Evolutionary conservation across 1,284 basidiomycete species (phyloP), one percentile per base, ranked within the genome.

Genomic region (Anthracocystis panici-leucophaei): DNA sequence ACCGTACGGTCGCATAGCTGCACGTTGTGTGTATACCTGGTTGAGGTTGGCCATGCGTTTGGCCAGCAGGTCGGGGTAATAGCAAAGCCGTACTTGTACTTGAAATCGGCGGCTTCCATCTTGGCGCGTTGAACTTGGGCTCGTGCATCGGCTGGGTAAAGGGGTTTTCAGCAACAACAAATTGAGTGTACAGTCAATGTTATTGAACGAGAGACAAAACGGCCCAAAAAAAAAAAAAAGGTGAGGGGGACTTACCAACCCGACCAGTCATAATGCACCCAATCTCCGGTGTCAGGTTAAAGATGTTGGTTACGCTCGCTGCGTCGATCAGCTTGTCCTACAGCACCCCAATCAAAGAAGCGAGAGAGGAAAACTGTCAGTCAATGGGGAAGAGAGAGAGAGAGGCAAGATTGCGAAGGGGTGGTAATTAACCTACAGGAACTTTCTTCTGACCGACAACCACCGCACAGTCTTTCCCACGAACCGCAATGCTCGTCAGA

Each of bases 361-460:
- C 31, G 27, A 48, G 18, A 16, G n/a, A 31, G 4, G n/a, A 16
- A 46, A 27, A 8, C 10, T 20, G 48, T 49, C 48, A 49, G 48
- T 31, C 48, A 31, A 49, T 3, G 7, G 27, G 29, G 5, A 8
- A 29, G 29, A 29, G 14, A 9, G 3, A 14, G 27, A 25, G 7
- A n/a, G 16, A 20, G 21, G 20, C n/a, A 2, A 27, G 48, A 12
- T n/a, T n/a, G n/a, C 11, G 14, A 38, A 33, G 5, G 2, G 11
- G 8, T 3, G 31, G 11, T 33, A 10, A 29, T 1, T 5, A 20
- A 49, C 48, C 1, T 49, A 49, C 48, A 25, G 96, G 95, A 42
- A 99, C 92, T 89, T 99, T 99, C 88, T 95, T 95, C 88, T 99
- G 97, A 11, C 95, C 97, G 82, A 97, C 94, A 44, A 98, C 92